These are phyloP conservation scores for Colletotrichum sp. DNA, from an alignment of 2,329 filamentous ascomycete genomes.

Conservation along the genomic window DNA sequence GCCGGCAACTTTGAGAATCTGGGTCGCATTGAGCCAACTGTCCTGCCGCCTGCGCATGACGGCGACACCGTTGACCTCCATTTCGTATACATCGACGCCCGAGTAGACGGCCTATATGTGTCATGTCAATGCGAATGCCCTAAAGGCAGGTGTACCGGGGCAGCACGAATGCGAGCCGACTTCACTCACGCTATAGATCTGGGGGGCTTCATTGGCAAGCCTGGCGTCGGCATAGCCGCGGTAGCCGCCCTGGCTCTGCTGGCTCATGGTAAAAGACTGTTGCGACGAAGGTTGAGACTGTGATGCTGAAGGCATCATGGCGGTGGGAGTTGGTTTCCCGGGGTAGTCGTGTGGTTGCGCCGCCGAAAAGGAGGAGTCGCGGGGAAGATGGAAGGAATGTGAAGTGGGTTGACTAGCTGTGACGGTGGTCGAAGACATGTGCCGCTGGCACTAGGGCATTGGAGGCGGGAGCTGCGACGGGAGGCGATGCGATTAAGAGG, in stretches of 20 bases:
- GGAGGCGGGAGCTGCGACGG: background rate
- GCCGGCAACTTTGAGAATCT: conserved; percentile 96
- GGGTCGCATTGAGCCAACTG: conserved; percentile 96
- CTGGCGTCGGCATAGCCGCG: conserved; percentile 42
- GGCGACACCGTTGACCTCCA: conserved; percentile 91
- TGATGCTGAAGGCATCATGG: conserved; percentile 46
- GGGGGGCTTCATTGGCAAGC: conserved; percentile 48
- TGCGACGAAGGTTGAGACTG: conserved; percentile 57
- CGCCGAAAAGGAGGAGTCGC: conserved; percentile 10
- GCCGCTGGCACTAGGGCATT: conserved; percentile 16
- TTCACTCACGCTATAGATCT: conserved; percentile 65
- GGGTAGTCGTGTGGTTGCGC: background rate
- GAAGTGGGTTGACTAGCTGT: background rate
- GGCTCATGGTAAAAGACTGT: conserved; percentile 62
- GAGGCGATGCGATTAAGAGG: background rate
- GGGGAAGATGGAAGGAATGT: conserved; percentile 15
- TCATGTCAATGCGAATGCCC: background rate
- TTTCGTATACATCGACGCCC: conserved; percentile 95
- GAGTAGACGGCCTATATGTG: conserved; percentile 79
- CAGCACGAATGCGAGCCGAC: conserved; percentile 22
- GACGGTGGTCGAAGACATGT: conserved; percentile 21
- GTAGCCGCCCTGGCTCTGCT: conserved; percentile 52
- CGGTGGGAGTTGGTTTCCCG: background rate
- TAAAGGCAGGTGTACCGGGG: background rate
- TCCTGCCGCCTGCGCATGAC: conserved; percentile 96